Base-by-base conservation (phyloP, 257 asterid genomes). In the Phtheirospermum japonicum region DNA sequence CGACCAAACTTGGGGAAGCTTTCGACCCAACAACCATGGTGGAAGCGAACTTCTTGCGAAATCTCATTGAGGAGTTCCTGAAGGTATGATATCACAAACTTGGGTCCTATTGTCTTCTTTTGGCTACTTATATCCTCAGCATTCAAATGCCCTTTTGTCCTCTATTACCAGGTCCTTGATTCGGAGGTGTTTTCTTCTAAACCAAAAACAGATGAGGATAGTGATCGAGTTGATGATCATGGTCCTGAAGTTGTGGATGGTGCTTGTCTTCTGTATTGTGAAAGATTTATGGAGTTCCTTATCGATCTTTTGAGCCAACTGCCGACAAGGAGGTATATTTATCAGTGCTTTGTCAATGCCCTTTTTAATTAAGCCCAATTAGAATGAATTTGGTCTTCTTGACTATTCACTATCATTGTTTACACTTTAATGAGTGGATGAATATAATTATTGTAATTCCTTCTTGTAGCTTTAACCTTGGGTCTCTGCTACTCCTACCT, bases 251-350 rank as follows among this genome's bases (percentile, higher is more conserved):
- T 62, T 69, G 83, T 73, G 69, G 71, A 85, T 72, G 96, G 82
- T 75, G 89, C 97, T 31, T 79, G 81, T 71, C 64, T 89, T 73
- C 80, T 93, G 62, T 93, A 89, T 55, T 93, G 97, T 64, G 99
- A 89, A 80, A 81, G 99, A 70, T 93, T 93, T 79, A 85, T 93
- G 95, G 99, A 93, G 73, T 83, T 93, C 73, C 95, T 93, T 63
- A 93, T 93, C 77, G 99, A 93, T 83, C 96, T 93, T 75, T 79
- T 93, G 86, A 93, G 99, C 84, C 99, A 93, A 77, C 83, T 93
- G 64, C 97, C 99, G 32, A 93, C 99, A 19, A 81, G 99, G 75
- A 93, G 99, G 99, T 92, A 75, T 49, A n/a, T 55, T 39, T 67
- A 45, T 36, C 60, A 7, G 28, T 14, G 36, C 14, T 37, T 23